phyloP scores from a whole-genome alignment of 2,329 filamentous ascomycete species.

The Sporothrix inflata region DNA sequence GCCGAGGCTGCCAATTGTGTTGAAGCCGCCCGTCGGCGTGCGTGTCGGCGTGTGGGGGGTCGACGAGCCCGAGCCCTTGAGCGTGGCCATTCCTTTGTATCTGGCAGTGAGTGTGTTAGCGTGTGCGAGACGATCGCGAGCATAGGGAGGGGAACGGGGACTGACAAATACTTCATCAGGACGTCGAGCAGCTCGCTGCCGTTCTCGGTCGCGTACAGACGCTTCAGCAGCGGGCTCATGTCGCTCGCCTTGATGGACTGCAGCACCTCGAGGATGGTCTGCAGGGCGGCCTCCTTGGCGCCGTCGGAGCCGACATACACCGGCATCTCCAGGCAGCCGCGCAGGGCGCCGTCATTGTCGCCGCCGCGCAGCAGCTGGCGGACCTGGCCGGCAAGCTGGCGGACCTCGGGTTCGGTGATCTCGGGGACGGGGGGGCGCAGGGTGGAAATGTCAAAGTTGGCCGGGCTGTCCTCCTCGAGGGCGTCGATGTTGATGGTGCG shows the following conservation, averaged over 20 bases:
- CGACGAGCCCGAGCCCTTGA: conserved; percentile 39
- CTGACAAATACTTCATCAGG: conserved; percentile 97
- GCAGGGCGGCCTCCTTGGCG: conserved; percentile 78
- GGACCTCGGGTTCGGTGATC: conserved; percentile 75
- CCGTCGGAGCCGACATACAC: conserved; percentile 68
- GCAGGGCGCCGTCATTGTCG: conserved; percentile 83
- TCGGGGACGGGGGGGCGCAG: conserved; percentile 77
- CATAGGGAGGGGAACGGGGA: no score
- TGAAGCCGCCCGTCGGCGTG: conserved; percentile 85
- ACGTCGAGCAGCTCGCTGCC: conserved; percentile 87
- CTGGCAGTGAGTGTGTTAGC: conserved; percentile 54
- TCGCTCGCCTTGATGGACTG: conserved; percentile 96
- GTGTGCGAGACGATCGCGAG: no score
- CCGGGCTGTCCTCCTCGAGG: conserved; percentile 83
- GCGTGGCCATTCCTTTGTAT: conserved; percentile 84
- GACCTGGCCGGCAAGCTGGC: conserved; percentile 77
- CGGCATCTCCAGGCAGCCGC: conserved; percentile 80
- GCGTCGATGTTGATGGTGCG: conserved; percentile 95
- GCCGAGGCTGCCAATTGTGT: conserved; percentile 63
- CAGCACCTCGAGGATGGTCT: conserved; percentile 88
- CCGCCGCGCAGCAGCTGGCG: conserved; percentile 85
- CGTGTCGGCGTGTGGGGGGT: conserved; percentile 52
- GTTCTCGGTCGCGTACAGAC: conserved; percentile 76
- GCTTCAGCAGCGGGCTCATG: conserved; percentile 85
- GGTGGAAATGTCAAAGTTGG: conserved; percentile 88